Percentiles rank a stretch among this genome's conserved stretches.
These are phyloP conservation scores for Physcomitrium patens DNA, from an alignment of 225 moss, liverwort and hornwort genomes.

Conservation along the genomic window DNA sequence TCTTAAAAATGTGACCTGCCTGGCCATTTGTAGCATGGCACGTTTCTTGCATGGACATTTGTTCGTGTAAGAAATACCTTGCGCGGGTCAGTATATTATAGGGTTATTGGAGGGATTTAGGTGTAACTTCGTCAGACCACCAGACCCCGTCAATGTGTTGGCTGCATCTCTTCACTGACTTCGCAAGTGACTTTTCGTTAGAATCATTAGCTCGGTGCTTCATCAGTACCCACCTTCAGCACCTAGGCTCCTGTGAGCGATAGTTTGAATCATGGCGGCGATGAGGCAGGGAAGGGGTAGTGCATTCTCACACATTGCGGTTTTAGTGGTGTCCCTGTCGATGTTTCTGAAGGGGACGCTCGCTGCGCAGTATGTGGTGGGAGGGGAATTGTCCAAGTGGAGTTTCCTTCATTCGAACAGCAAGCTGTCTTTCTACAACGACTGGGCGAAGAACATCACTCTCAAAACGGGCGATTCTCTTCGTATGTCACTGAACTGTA, in stretches of 20 bases:
- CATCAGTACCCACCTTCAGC: neutral
- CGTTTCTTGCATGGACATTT: neutral
- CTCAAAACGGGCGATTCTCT: slow-evolving; percentile 40
- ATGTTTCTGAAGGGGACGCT: neutral
- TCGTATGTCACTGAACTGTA: slow-evolving; percentile 4
- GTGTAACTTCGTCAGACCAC: neutral
- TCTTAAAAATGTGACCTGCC: no score
- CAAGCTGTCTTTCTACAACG: slow-evolving; percentile 24
- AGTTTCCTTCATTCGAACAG: slow-evolving; percentile 37
- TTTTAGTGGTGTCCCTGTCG: slow-evolving; percentile 13
- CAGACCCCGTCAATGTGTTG: no score
- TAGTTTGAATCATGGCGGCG: neutral
- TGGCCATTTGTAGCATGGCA: neutral
- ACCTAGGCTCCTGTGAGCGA: neutral
- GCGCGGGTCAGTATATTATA: neutral
- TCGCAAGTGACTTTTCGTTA: neutral
- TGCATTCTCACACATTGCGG: neutral
- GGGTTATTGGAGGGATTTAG: no score
- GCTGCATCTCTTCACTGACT: no score
- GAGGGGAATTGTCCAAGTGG: slow-evolving; percentile 39
- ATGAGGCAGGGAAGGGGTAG: neutral
- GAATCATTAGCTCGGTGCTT: neutral
- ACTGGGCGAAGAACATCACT: slow-evolving; percentile 40
- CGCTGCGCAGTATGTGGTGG: slow-evolving; percentile 33
- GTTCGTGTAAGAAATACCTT: neutral